Evolutionary conservation across 495 filamentous ascomycete genomes (phyloP).

Genomic region (Xylaria scruposa): DNA sequence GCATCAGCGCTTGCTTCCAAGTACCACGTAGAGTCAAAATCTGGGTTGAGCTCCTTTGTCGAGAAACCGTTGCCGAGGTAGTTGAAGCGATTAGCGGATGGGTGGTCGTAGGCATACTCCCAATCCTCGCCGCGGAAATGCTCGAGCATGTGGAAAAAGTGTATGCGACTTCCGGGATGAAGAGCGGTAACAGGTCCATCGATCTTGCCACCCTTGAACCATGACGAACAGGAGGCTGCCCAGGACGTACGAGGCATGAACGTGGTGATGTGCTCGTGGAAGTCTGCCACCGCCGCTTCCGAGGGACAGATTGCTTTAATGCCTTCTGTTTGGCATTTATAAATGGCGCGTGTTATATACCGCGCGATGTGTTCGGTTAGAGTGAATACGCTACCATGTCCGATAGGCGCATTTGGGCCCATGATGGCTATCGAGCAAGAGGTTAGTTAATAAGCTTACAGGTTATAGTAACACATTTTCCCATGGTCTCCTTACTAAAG

Average conservation of each 20-base stretch:
- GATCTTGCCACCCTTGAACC: conserved; percentile 54
- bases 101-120: conserved; percentile 50
- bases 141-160: conserved; percentile 60
- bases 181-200: conserved; percentile 57
- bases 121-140: conserved; percentile 57
- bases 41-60: conserved; percentile 46
- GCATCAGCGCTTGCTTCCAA: conserved; percentile 40
- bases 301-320: conserved; percentile 51
- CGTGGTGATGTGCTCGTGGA: conserved; percentile 48
- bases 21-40: conserved; percentile 53
- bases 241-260: conserved; percentile 59
- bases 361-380: conserved; percentile 53
- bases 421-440: conserved; percentile 46
- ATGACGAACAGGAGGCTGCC: conserved; percentile 51
- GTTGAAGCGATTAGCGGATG: conserved; percentile 47
- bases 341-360: conserved; percentile 52
- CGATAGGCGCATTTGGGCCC: conserved; percentile 57
- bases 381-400: conserved; percentile 57
- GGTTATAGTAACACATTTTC: neutral
- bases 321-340: conserved; percentile 53
- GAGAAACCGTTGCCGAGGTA: conserved; percentile 60
- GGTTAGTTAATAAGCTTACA: conserved; percentile 30
- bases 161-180: conserved; percentile 57
- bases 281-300: conserved; percentile 52
- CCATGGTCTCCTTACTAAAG: conserved; percentile 46